phyloP scores from a whole-genome alignment of 176 grass and related monocot species.

The Carex scoparia region DNA sequence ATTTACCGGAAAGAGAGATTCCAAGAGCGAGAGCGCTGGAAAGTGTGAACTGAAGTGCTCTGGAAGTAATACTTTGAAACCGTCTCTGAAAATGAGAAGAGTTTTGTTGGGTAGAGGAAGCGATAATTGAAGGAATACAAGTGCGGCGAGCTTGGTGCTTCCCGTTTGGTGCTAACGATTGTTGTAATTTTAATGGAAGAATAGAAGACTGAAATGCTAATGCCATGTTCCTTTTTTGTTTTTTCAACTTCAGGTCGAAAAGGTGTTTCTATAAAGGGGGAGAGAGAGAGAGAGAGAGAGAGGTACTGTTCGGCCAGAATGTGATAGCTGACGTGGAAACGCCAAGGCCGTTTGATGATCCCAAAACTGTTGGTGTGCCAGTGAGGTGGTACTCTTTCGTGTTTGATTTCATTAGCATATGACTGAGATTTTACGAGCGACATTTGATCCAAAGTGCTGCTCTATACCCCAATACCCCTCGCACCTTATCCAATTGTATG shows the following conservation, averaged over 20 bases:
- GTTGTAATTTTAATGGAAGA: neutral
- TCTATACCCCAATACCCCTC: neutral
- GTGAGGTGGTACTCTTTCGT: neutral
- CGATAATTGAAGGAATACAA: slow-evolving; percentile 27
- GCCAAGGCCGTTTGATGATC: neutral
- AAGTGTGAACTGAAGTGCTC: slow-evolving; percentile 38
- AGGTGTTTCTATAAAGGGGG: neutral
- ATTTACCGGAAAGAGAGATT: slow-evolving; percentile 50
- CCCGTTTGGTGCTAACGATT: neutral
- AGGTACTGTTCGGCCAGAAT: neutral
- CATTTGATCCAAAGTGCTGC: neutral
- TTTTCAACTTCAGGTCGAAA: neutral
- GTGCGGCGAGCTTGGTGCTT: neutral
- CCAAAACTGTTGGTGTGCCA: neutral
- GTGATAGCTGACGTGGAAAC: neutral
- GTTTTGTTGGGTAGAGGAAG: neutral
- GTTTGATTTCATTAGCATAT: neutral
- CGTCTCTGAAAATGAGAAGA: slow-evolving; percentile 2
- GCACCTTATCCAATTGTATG: neutral
- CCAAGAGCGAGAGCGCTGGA: slow-evolving; percentile 41
- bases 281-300: neutral
- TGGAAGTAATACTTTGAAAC: neutral
- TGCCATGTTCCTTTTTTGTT: neutral
- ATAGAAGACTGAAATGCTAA: slow-evolving; percentile 17
- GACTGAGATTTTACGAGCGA: neutral